A percentile compares a stretch with the other conserved stretches of the same genome.
phyloP scores from a whole-genome alignment of 1,284 basidiomycete genomes.

The Trichosporon coremiiforme region DNA sequence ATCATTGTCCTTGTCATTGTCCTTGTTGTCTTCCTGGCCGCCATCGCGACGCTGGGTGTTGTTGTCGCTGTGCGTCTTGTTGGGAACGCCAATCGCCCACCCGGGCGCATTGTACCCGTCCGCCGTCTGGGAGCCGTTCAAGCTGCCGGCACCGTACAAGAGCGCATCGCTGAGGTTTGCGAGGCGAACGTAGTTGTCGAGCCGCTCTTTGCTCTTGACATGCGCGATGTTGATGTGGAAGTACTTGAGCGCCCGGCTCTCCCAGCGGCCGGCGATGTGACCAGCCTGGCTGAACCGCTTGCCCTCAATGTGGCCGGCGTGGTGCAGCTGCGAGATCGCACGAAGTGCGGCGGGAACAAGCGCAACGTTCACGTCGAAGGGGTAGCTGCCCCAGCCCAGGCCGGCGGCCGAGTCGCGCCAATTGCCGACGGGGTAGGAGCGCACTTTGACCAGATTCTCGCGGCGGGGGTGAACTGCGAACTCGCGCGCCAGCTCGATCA shows the following conservation, averaged over 20 bases:
- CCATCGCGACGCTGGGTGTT: neutral
- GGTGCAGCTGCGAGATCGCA: slow-evolving; percentile 57
- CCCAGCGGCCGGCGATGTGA: slow-evolving; percentile 56
- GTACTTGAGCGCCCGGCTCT: slow-evolving; percentile 54
- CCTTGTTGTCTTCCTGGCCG: neutral
- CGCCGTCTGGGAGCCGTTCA: slow-evolving; percentile 32
- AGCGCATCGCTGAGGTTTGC: slow-evolving; percentile 55
- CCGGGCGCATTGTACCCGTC: slow-evolving; percentile 26
- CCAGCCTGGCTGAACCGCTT: slow-evolving; percentile 50
- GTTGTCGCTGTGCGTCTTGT: neutral
- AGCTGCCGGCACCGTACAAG: slow-evolving; percentile 35
- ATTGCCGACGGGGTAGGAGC: slow-evolving; percentile 57
- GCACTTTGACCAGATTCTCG: slow-evolving; percentile 52
- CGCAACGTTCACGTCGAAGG: slow-evolving; percentile 61
- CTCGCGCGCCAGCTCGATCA: slow-evolving; percentile 48
- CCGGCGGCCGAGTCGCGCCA: slow-evolving; percentile 62
- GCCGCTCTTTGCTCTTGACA: slow-evolving; percentile 47
- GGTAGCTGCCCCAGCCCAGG: slow-evolving; percentile 59
- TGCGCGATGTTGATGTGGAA: slow-evolving; percentile 58
- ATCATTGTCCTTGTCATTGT: no score
- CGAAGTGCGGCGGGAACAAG: slow-evolving; percentile 61
- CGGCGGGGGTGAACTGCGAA: slow-evolving; percentile 54
- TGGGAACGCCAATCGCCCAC: slow-evolving; percentile 9
- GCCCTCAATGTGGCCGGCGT: slow-evolving; percentile 51
- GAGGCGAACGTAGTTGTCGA: slow-evolving; percentile 57